These are phyloP conservation scores for Pulicaria dysenterica DNA, from an alignment of 129 eudicot species.

Conservation along the genomic window DNA sequence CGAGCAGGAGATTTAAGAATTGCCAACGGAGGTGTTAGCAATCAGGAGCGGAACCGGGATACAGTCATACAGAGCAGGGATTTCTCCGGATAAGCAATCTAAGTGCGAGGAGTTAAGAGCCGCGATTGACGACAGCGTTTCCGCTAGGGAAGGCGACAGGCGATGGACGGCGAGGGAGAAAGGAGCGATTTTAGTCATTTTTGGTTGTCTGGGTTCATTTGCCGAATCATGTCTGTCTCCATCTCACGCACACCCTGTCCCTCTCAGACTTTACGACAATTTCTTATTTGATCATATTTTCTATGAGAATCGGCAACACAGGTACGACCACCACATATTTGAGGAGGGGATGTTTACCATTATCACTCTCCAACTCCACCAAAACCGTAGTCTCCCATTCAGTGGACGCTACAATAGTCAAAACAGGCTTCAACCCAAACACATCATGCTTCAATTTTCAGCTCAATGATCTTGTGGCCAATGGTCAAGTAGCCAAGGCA, in stretches of 20 bases:
- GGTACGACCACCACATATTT: background rate
- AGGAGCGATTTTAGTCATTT: background rate
- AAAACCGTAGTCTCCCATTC: constrained; percentile 19
- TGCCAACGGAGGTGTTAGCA: background rate
- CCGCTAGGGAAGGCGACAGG: background rate
- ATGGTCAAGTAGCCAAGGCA: constrained; percentile 44
- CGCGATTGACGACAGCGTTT: background rate
- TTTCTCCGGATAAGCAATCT: background rate
- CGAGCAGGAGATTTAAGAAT: too few relatives aligned
- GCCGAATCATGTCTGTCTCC: constrained; percentile 19
- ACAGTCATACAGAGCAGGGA: background rate
- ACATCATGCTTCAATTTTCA: constrained; percentile 58
- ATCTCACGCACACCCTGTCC: background rate
- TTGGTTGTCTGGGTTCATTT: background rate
- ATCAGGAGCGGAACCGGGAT: background rate
- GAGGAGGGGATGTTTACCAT: background rate
- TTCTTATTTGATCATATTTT: constrained; percentile 15
- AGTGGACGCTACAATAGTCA: constrained; percentile 59
- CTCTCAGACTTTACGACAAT: background rate
- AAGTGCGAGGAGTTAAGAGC: background rate
- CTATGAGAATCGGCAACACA: constrained; percentile 26
- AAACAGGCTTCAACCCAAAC: constrained; percentile 69
- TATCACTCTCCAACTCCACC: constrained; percentile 12
- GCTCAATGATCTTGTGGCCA: constrained; percentile 39
- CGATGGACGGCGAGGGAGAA: background rate